Base-by-base conservation (phyloP, 345 rosid species). In the Eutrema japonicum region DNA sequence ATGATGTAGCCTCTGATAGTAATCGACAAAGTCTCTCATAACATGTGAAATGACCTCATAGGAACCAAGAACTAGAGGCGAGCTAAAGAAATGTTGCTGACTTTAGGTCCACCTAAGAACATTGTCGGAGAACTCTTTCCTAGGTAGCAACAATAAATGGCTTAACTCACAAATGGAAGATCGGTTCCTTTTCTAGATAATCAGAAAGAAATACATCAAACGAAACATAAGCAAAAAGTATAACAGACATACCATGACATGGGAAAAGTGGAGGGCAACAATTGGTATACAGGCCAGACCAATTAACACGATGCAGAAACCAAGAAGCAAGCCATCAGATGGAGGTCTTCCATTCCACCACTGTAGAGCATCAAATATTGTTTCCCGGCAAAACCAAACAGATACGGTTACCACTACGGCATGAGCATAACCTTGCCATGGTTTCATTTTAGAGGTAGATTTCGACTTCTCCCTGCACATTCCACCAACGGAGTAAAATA, bases 321-420 rank as follows among this genome's bases (percentile, higher is more conserved):
- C 99, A 85, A 92, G 78, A 77, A 95, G 92, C 72, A 95, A 84
- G 80, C 96, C 94, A 85, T 92, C 99, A 63, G 97, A 87, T 12
- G 99, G 98, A 58, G 91, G 66, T 82, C 93, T 88, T 63, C 98
- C 97, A 66, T 87, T 77, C 99, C 98, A 95, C 99, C 96, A 88
- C 43, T 92, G 99, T 13, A 95, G 84, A 46, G 94, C 98, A 80
- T 95, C 98, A 80, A 92, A 95, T 66, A 92, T 90, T 32, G 98
- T 89, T 84, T 92, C 99, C 55, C 98, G 94, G 85, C 91, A 92
- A 74, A 90, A 83, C 98, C 98, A 95, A 61, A 95, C 92, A 4
- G 98, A 86, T 47, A 92, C 50, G 61, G 92, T 85, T 82, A 95
- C 92, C 71, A 95, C 92, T 54, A 73, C 51, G 35, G 92, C 94